Evolutionary conservation across 352 stramenopile species (phyloP).

Genomic region (Pythium utonaiense): DNA sequence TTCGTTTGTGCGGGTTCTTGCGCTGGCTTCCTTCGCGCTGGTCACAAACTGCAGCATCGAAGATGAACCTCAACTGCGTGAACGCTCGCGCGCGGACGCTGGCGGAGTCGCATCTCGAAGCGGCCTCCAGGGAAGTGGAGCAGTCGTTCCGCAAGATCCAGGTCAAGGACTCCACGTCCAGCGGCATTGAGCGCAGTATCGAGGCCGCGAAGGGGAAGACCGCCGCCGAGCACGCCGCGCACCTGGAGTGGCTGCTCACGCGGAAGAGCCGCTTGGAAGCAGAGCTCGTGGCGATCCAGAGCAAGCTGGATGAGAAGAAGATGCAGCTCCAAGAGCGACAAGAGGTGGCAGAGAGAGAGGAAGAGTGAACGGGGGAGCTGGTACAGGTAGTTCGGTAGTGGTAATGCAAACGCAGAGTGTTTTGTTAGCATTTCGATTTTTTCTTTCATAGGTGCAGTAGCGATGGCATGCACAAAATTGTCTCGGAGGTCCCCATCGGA

Average conservation of each 20-base stretch:
- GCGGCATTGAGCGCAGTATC: constrained; percentile 31
- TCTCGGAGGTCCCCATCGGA: not conserved
- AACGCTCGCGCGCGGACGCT: constrained; percentile 44
- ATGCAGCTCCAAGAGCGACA: constrained; percentile 52
- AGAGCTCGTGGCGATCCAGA: constrained; percentile 42
- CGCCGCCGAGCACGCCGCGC: constrained; percentile 12
- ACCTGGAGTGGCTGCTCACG: constrained; percentile 53
- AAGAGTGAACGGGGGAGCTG: no score
- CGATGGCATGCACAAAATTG: constrained; percentile 2
- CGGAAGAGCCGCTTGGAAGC: constrained; percentile 45
- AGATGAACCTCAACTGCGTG: constrained; percentile 76
- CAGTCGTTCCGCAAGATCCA: constrained; percentile 53
- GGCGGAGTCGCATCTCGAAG: constrained; percentile 66
- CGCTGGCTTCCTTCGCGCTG: constrained; percentile 8
- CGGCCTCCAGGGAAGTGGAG: constrained; percentile 61
- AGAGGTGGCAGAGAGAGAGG: not conserved
- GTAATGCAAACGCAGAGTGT: no score
- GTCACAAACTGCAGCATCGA: no score
- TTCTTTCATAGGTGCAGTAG: not conserved
- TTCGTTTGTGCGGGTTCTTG: constrained; percentile 14
- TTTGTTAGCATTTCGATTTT: constrained; percentile 3
- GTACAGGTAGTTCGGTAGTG: no score
- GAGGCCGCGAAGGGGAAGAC: constrained; percentile 35
- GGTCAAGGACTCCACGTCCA: constrained; percentile 44
- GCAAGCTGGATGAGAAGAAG: constrained; percentile 48